Conservation (phyloP, 148 eudicot genomes). For the Salicornia ramosissima region DNA sequence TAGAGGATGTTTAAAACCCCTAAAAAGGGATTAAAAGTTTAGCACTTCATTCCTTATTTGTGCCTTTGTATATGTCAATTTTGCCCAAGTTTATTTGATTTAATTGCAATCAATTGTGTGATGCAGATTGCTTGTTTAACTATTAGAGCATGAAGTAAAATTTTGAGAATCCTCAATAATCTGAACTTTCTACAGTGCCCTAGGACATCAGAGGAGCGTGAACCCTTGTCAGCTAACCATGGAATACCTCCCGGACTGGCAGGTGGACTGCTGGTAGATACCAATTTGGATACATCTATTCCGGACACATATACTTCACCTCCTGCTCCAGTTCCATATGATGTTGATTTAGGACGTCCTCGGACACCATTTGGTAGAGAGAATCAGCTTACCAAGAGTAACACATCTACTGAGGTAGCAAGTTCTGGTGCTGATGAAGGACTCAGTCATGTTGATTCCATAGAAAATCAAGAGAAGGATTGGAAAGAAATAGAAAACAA, state of each 20-base stretch:
- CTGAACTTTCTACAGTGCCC: constrained; percentile 53
- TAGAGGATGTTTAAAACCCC: not conserved
- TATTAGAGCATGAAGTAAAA: not conserved
- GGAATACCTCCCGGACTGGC: constrained; percentile 41
- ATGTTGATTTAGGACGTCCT: constrained; percentile 41
- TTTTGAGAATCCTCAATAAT: not conserved
- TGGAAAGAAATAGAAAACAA: constrained; percentile 33
- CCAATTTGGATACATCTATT: constrained; percentile 70
- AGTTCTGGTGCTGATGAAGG: constrained; percentile 33
- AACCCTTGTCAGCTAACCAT: constrained; percentile 56
- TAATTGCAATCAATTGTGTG: not conserved
- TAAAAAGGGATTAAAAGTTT: not conserved
- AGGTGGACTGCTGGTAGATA: constrained; percentile 64
- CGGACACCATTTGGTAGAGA: constrained; percentile 37
- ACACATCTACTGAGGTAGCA: constrained; percentile 27
- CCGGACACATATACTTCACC: constrained; percentile 75
- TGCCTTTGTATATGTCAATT: not conserved
- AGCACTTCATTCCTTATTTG: not conserved
- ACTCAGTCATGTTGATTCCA: constrained; percentile 21
- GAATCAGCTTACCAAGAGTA: constrained; percentile 34
- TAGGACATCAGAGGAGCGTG: constrained; percentile 57
- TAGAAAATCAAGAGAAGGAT: constrained; percentile 36
- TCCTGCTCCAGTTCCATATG: constrained; percentile 71
- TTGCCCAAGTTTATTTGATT: not conserved
- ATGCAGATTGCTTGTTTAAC: not conserved